Evolutionary conservation across 805 yeast genomes (phyloP), one percentile per base, ranked within the genome.

Genomic region (Wickerhamiella nectarea): DNA sequence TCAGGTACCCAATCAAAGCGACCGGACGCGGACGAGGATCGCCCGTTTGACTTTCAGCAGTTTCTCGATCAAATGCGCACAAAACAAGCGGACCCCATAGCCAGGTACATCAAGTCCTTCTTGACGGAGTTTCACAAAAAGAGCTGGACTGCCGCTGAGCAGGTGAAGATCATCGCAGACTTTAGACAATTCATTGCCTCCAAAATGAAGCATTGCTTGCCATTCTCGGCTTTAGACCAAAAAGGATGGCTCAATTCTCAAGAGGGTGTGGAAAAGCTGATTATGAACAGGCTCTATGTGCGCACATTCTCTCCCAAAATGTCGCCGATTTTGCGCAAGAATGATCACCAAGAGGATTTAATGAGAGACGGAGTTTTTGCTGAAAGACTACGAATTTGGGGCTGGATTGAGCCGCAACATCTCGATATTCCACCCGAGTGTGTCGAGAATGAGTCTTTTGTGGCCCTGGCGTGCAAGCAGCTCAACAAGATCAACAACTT

Each of bases 201-300:
- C 1, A 50, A 48, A 22, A 48, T 55, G 49, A 46, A 46, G 28
- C 57, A 59, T 17, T 77, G 67, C 53, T 80, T 80, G 48, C 96
- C 96, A 1, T 89, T 91, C 59, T 70, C 74, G 18, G 64, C 73
- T 2, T 70, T 84, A 66, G 76, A 75, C 14, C 72, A 68, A 2
- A 67, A 67, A 17, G 76, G 72, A 43, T 63, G 82, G 41, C 76
- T 70, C 31, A 85, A 87, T 56, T 78, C 94, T 2, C 66, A 78
- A 51, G 96, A 86, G 53, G 98, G 98, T 0, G 69, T 91, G 53
- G 99, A 91, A 60, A 91, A 91, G 59, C 68, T 91, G 35, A 70
- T 93, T 8, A 84, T 87, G 94, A 87, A 89, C 45, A 70, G 94
- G 50, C 61, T 93, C 2, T 87, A 85, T 58, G 67, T 68, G 1